These are phyloP conservation scores for Lachnellula subtilissima DNA, from an alignment of 2,329 filamentous ascomycete genomes.

Conservation along the genomic window DNA sequence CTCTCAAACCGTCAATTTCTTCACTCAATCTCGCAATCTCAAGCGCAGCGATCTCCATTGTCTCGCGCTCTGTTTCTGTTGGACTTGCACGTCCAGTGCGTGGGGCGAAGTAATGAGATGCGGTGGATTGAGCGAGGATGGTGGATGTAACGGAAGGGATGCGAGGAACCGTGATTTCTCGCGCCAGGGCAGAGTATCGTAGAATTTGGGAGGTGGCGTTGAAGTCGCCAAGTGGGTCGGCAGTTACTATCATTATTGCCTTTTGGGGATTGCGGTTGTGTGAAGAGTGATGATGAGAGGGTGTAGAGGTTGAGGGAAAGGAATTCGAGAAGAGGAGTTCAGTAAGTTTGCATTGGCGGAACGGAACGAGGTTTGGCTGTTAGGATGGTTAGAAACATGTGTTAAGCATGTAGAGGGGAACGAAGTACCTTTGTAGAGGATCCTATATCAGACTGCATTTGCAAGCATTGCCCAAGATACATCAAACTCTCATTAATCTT, in stretches of 20 bases:
- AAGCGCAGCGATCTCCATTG: conserved; percentile 75
- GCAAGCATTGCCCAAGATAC: conserved; percentile 95
- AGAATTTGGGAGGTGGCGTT: conserved; percentile 96
- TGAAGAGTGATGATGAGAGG: conserved; percentile 31
- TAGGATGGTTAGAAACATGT: conserved; percentile 13
- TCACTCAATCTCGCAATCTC: conserved; percentile 76
- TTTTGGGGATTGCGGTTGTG: conserved; percentile 66
- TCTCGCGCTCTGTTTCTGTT: conserved; percentile 51
- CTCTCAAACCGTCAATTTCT: conserved; percentile 70
- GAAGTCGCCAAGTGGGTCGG: conserved; percentile 88
- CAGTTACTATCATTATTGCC: conserved; percentile 93
- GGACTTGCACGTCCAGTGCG: conserved; percentile 29
- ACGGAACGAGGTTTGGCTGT: conserved; percentile 69
- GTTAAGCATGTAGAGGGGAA: neutral
- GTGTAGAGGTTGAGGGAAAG: conserved; percentile 46
- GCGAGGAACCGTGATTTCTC: conserved; percentile 87
- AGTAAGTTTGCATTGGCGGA: conserved; percentile 79
- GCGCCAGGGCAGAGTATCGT: conserved; percentile 85
- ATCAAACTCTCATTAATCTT: conserved; percentile 99
- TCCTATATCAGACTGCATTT: conserved; percentile 82
- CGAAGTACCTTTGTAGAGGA: conserved; percentile 63
- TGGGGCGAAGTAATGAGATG: conserved; percentile 21
- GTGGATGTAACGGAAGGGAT: conserved; percentile 77
- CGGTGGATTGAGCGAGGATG: conserved; percentile 39
- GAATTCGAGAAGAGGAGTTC: conserved; percentile 85